A percentile compares a stretch with the other conserved stretches of the same genome.
Conservation (phyloP, 2,329 filamentous ascomycete species). For the Epichloe typhina region DNA sequence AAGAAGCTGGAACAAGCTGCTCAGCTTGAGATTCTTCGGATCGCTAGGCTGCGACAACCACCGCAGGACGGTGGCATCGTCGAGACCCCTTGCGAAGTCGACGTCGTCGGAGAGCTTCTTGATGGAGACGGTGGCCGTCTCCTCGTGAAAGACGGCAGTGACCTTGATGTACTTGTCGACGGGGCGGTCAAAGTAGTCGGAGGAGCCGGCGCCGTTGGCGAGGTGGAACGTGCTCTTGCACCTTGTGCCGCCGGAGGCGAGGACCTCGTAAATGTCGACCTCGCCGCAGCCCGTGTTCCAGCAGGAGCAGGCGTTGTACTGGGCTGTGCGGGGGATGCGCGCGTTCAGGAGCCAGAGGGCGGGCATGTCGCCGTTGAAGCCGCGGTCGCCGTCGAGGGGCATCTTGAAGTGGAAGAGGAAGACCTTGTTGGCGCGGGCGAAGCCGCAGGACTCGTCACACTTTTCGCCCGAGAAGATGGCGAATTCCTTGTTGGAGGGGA, state of each 20-base stretch:
- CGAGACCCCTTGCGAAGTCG: constrained; percentile 27
- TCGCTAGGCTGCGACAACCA: constrained; percentile 17
- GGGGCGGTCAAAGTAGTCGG: constrained; percentile 60
- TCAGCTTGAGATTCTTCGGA: constrained; percentile 4
- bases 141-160: constrained; percentile 46
- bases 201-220: constrained; percentile 49
- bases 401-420: constrained; percentile 66
- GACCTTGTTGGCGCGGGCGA: constrained; percentile 46
- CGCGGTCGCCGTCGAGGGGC: constrained; percentile 43
- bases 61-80: constrained; percentile 22
- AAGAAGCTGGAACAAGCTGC: constrained; percentile 13
- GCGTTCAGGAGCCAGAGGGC: constrained; percentile 67
- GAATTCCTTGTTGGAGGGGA: constrained; percentile 32
- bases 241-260: constrained; percentile 49
- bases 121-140: constrained; percentile 39
- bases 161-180: constrained; percentile 44
- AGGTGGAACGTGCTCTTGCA: constrained; percentile 60
- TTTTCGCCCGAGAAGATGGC: constrained; percentile 31
- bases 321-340: constrained; percentile 51
- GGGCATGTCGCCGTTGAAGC: constrained; percentile 52
- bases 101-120: constrained; percentile 33
- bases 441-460: constrained; percentile 31
- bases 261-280: constrained; percentile 62
- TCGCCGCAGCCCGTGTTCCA: constrained; percentile 59
- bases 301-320: constrained; percentile 62